phyloP scores from a whole-genome alignment of 768 basidiomycete genomes.

The Tulasnella sp. region DNA sequence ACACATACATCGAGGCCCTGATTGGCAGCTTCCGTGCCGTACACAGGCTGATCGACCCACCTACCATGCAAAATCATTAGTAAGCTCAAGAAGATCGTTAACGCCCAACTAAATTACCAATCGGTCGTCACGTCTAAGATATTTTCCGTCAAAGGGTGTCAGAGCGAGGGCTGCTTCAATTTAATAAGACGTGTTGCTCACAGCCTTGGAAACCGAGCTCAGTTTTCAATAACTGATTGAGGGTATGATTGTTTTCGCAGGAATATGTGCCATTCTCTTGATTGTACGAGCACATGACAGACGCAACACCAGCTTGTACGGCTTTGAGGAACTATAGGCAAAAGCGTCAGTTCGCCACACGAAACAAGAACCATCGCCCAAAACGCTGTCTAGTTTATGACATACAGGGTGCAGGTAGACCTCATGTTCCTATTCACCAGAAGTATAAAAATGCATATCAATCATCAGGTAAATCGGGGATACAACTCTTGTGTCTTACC shows the following conservation, averaged over 20 bases:
- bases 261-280: constrained; percentile 21
- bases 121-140: constrained; percentile 29
- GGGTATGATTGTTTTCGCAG: constrained; percentile 19
- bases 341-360: background rate
- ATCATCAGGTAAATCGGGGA: no score
- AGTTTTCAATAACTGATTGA: constrained; percentile 24
- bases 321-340: constrained; percentile 11
- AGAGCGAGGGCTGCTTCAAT: background rate
- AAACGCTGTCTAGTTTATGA: background rate
- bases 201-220: constrained; percentile 26
- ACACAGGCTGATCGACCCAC: constrained; percentile 45
- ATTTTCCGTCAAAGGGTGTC: background rate
- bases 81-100: no score
- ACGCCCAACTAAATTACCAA: constrained; percentile 31
- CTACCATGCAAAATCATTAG: no score
- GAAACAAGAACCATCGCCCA: no score
- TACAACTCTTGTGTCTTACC: no score
- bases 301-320: constrained; percentile 33
- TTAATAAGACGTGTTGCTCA: background rate
- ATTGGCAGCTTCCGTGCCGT: constrained; percentile 37
- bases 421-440: constrained; percentile 8
- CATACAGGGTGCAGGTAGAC: constrained; percentile 15
- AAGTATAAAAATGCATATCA: no score
- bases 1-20: constrained; percentile 43
- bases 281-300: constrained; percentile 37